Base-by-base conservation (phyloP, 768 basidiomycete genomes). In the Kwoniella newhampshirensis region DNA sequence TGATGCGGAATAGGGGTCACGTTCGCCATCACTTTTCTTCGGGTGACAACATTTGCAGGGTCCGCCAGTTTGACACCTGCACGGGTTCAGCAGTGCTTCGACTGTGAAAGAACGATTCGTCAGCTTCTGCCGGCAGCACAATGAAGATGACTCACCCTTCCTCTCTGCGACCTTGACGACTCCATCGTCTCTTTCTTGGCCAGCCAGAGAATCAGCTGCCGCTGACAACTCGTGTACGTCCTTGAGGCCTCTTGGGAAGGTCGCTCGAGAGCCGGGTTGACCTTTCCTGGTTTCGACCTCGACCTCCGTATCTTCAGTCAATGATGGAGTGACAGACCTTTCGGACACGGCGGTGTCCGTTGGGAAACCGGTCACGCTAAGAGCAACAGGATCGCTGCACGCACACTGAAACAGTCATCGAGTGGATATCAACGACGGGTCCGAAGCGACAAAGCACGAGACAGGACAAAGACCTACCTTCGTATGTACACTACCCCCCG, bases 41-140 rank as follows among this genome's bases (percentile, higher is more conserved):
- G 67, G 67, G 37, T 59, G 63, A 53, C 76, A 78, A 62, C 77
- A 78, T 51, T 58, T 66, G 60, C 77, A 78, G 11, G 63, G 66
- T 1, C 77, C 76, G 15, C 67, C 70, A 2, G 58, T 62, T 7
- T 64, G 63, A 51, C 77, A 78, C 25, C 67, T 61, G 56, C 77
- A 78, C 0, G 77, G 69, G 52, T 77, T 78, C 17, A 78, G 57
- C 0, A 78, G 62, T 12, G 54, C 43, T 13, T 13, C 2, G 20
- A 59, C 68, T 67, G 49, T 18, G 18, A 23, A 46, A 21, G 3
- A 18, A 32, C 17, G n/a, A 30, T 15, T 8, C 20, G 47, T 49
- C 26, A 32, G 47, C 18, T n/a, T n/a, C n/a, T n/a, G n/a, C n/a
- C n/a, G n/a, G n/a, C n/a, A n/a, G n/a, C n/a, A n/a, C n/a, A n/a